Percentiles rank a stretch among this genome's conserved stretches.
Conservation (phyloP, 108 stramenopile genomes). For the Nitzschia sp. region DNA sequence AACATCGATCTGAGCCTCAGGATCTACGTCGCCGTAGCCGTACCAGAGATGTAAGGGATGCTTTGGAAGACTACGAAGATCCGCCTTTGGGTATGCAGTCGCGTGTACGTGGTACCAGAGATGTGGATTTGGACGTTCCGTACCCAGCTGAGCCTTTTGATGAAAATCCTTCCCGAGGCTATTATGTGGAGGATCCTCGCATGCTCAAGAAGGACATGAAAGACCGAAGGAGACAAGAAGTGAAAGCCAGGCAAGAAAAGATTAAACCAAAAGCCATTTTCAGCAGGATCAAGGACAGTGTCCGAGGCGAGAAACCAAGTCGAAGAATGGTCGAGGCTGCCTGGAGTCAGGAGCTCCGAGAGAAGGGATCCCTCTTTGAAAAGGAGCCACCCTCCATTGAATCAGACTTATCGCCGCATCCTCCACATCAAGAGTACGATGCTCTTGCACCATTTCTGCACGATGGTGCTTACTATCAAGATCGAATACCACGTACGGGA, state of each 20-base stretch:
- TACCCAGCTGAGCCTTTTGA: background rate
- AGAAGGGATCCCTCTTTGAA: slow-evolving; percentile 12
- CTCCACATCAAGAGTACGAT: background rate
- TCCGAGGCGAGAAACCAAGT: background rate
- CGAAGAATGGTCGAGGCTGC: background rate
- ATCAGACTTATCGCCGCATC: background rate
- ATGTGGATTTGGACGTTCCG: background rate
- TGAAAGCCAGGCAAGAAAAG: background rate
- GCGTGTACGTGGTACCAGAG: too few relatives aligned
- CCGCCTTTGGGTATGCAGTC: background rate
- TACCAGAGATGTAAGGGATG: background rate
- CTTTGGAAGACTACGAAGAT: background rate
- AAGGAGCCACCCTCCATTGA: background rate
- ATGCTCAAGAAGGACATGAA: background rate
- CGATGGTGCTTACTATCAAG: slow-evolving; percentile 1
- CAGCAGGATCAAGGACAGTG: slow-evolving; percentile 11
- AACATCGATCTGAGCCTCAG: background rate
- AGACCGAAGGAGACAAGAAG: background rate
- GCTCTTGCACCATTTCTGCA: slow-evolving; percentile 7
- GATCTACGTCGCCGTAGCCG: background rate
- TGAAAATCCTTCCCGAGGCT: background rate
- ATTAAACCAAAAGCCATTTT: slow-evolving; percentile 2
- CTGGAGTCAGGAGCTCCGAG: slow-evolving; percentile 9
- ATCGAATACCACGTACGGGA: too few relatives aligned
- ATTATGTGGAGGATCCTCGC: too few relatives aligned